Evolutionary conservation across 2,329 filamentous ascomycete species (phyloP).

Genomic region (Penicillium glabrum): DNA sequence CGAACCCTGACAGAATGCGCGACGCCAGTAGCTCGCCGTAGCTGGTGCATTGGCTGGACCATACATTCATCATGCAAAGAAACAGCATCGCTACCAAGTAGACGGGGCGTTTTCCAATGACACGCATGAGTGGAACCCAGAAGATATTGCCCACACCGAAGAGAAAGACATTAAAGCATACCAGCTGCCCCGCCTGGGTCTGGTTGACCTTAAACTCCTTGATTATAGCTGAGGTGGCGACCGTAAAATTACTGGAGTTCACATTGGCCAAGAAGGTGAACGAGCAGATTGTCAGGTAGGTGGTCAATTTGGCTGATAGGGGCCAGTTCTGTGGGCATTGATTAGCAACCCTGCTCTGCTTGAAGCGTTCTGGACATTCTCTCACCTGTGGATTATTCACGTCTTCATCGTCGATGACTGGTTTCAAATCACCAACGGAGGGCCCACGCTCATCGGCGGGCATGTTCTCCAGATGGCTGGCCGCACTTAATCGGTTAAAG

Average conservation of each 20-base stretch:
- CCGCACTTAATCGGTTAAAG: neutral
- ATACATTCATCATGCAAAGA: constrained; percentile 36
- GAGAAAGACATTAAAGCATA: constrained; percentile 28
- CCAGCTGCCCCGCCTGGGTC: constrained; percentile 24
- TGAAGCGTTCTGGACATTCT: neutral
- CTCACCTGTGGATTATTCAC: constrained; percentile 21
- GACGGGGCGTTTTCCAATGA: constrained; percentile 38
- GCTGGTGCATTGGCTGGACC: constrained; percentile 30
- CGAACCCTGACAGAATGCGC: constrained; percentile 29
- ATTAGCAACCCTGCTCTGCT: neutral
- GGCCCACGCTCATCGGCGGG: neutral
- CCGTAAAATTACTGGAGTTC: constrained; percentile 41
- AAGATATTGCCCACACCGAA: constrained; percentile 26
- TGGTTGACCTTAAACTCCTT: constrained; percentile 28
- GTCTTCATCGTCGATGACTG: neutral
- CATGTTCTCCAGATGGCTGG: constrained; percentile 10
- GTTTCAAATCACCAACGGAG: constrained; percentile 4
- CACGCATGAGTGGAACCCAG: constrained; percentile 27
- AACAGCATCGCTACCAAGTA: constrained; percentile 35
- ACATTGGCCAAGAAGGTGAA: constrained; percentile 43
- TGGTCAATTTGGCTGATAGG: constrained; percentile 18
- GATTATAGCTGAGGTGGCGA: constrained; percentile 33
- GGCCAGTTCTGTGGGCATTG: constrained; percentile 22
- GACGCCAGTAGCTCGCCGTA: constrained; percentile 28
- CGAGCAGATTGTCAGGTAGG: constrained; percentile 38